Evolutionary conservation across 345 rosid species (phyloP).

Genomic region (Trapa bicornis): DNA sequence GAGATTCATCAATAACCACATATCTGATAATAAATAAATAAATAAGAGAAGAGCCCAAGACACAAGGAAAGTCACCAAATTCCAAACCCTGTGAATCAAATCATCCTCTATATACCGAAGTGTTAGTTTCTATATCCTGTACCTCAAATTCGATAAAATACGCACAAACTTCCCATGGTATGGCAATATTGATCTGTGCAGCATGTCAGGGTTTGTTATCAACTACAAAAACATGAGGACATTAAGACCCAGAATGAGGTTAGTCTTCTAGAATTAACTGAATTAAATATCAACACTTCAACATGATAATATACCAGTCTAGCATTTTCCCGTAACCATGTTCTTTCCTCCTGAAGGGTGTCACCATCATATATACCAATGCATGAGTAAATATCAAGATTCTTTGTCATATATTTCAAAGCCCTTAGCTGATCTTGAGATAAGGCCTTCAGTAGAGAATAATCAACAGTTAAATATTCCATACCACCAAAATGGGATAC

Average conservation of each 20-base stretch:
- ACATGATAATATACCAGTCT: conserved; percentile 52
- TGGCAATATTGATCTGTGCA: conserved; percentile 80
- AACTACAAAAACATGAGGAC: conserved; percentile 36
- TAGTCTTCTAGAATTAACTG: neutral
- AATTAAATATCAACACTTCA: conserved; percentile 6
- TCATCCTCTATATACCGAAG: neutral
- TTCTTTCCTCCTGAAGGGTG: conserved; percentile 54
- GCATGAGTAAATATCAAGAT: conserved; percentile 32
- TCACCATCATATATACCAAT: conserved; percentile 93
- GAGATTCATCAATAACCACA: conserved; percentile 92
- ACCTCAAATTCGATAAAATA: conserved; percentile 78
- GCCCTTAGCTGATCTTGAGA: conserved; percentile 94
- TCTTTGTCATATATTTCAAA: conserved; percentile 36
- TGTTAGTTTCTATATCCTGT: conserved; percentile 2
- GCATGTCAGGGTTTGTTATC: conserved; percentile 98
- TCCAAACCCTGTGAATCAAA: neutral
- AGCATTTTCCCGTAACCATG: conserved; percentile 54
- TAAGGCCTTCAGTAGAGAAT: conserved; percentile 55
- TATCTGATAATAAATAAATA: conserved; percentile 28
- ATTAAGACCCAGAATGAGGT: conserved; percentile 9
- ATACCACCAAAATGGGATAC: neutral
- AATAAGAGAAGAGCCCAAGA: conserved; percentile 5
- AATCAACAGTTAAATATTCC: neutral
- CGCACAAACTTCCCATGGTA: conserved; percentile 60
- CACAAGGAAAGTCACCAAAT: neutral